Conservation (phyloP, 2,329 filamentous ascomycete genomes). For the Alternaria sp. region DNA sequence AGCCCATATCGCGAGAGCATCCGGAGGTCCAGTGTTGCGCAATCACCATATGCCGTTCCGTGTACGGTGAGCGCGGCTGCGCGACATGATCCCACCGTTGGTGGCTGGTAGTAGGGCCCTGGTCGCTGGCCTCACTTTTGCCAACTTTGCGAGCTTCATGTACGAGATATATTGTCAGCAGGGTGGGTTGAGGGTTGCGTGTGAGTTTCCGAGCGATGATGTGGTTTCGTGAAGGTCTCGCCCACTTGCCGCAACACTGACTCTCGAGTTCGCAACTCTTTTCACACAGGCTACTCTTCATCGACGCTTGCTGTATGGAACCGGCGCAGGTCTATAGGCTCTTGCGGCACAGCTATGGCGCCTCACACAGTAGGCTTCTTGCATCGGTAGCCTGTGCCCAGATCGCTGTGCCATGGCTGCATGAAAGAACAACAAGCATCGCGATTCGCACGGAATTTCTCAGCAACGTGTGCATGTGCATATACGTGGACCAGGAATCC, state of each 20-base stretch:
- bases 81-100: conserved; percentile 18
- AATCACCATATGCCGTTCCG: conserved; percentile 25
- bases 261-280: neutral
- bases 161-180: neutral
- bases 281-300: conserved; percentile 1
- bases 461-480: conserved; percentile 16
- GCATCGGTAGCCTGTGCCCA: neutral
- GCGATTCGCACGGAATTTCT: conserved; percentile 15
- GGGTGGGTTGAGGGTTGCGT: neutral
- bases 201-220: neutral
- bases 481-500: conserved; percentile 29
- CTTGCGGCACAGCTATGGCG: neutral
- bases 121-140: conserved; percentile 6
- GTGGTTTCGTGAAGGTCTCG: neutral
- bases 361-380: neutral
- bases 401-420: neutral
- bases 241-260: neutral
- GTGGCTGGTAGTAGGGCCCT: conserved; percentile 13
- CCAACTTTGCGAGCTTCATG: neutral
- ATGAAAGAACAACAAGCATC: conserved; percentile 9
- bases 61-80: conserved; percentile 19
- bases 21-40: conserved; percentile 27
- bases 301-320: neutral
- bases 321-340: neutral
- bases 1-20: conserved; percentile 19